Evolutionary conservation across 495 filamentous ascomycete species (phyloP).

Genomic region (Penicillium canescens): DNA sequence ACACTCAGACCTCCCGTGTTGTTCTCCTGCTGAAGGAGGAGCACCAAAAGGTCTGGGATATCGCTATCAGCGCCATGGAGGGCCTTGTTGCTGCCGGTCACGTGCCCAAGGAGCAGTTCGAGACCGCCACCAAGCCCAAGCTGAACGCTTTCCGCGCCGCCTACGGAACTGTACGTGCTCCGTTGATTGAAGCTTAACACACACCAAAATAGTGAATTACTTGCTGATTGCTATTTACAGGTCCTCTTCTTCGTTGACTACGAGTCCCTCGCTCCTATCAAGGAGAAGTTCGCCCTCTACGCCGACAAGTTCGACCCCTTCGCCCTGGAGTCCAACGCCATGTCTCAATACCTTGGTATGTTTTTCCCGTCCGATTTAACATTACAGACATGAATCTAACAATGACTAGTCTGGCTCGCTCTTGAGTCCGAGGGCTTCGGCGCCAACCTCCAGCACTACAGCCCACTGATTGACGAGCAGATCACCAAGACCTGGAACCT

Average conservation of each 20-base stretch:
- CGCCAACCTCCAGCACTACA: conserved; percentile 57
- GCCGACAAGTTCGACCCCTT: conserved; percentile 52
- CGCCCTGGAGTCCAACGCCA: conserved; percentile 50
- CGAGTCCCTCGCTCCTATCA: conserved; percentile 35
- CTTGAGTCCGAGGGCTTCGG: conserved; percentile 51
- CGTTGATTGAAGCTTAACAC: too few relatives aligned
- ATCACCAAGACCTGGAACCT: conserved; percentile 43
- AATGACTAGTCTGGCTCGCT: conserved; percentile 45
- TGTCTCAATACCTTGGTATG: conserved; percentile 52
- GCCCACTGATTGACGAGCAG: conserved; percentile 47
- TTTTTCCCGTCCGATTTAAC: neutral
- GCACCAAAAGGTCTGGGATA: conserved; percentile 55
- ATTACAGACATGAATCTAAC: conserved; percentile 7
- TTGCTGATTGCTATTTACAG: conserved; percentile 14
- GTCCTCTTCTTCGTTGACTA: conserved; percentile 54
- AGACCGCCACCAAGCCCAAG: conserved; percentile 42
- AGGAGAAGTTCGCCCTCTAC: conserved; percentile 46
- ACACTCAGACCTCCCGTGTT: conserved; percentile 52
- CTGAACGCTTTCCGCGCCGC: conserved; percentile 42
- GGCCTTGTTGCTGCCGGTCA: conserved; percentile 36
- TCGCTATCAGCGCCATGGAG: conserved; percentile 44
- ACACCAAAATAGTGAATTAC: too few relatives aligned
- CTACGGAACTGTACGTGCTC: conserved; percentile 48
- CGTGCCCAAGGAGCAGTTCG: conserved; percentile 41
- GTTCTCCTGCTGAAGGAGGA: conserved; percentile 50